Conservation (phyloP, 139 green algal genomes). For the Raphidocelis subcapitata region DNA sequence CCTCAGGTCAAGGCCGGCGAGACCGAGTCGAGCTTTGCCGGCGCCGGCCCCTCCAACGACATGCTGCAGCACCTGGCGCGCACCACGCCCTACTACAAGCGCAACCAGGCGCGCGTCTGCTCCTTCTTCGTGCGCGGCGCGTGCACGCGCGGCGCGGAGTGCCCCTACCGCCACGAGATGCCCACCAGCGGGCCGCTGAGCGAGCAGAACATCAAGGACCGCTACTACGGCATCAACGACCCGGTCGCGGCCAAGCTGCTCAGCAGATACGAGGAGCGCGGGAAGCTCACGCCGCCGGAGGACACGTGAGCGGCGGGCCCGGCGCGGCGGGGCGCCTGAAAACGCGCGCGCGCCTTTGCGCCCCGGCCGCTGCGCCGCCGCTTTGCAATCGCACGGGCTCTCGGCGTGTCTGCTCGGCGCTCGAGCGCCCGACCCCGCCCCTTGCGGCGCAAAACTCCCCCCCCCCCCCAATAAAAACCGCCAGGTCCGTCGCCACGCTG, state of each 20-base stretch:
- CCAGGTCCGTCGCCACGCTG: conserved; percentile 86
- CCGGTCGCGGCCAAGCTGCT: conserved; percentile 96
- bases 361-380: no score
- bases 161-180: conserved; percentile 93
- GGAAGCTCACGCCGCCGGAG: conserved; percentile 81
- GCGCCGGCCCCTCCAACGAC: conserved; percentile 58
- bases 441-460: neutral
- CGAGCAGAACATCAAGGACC: conserved; percentile 92
- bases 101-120: conserved; percentile 94
- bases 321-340: no score
- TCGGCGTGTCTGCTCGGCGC: no score
- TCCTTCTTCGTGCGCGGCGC: conserved; percentile 91
- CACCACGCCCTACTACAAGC: conserved; percentile 95
- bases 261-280: conserved; percentile 57
- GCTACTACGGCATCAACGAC: conserved; percentile 97
- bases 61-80: conserved; percentile 81
- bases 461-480: no score
- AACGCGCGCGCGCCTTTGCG: no score
- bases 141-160: conserved; percentile 95
- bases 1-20: conserved; percentile 43
- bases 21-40: conserved; percentile 48
- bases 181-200: conserved; percentile 67
- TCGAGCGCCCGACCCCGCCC: no score
- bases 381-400: no score
- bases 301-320: conserved; percentile 63